Evolutionary conservation across 176 grass and related monocot genomes (phyloP), one percentile per base, ranked within the genome.

Genomic region (Oryza rufipogon): DNA sequence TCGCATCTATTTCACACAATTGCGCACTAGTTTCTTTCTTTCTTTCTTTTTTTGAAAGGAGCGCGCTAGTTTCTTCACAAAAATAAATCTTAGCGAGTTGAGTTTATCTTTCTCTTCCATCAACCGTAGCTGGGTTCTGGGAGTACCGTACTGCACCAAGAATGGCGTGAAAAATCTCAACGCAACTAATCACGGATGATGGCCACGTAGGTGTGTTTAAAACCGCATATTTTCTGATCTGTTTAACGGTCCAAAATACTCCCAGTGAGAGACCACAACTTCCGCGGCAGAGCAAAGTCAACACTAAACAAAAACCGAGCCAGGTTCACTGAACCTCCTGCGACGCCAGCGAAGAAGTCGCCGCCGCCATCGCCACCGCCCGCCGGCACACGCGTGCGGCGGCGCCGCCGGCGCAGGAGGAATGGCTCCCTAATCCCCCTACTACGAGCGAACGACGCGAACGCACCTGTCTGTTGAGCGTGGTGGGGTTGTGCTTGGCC

Each of bases 401-500:
- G 48, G 52, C 28, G 28, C 28, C 28, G 28, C 28, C 28, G 28
- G 28, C 28, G 28, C 52, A 11, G 17, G 4, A 56, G 16, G 52
- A 17, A 19, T 56, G 16, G 25, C 9, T 66, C 64, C 28, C 33
- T 34, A 34, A 34, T 34, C 33, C 33, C 2, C 33, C 25, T 66
- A 28, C 11, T 14, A 25, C 70, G 20, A 2, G 2, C 52, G 17
- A 56, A n/a, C 36, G 36, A 38, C 36, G 36, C 32, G 32, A 0
- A 5, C 14, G 39, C 58, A 95, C 93, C 91, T 98, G 96, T 60
- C 80, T 90, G 80, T 98, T 90, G 73, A 90, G 72, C 19, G 89
- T 92, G 65, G 96, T 98, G 80, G 96, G 93, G 67, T 98, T 87
- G 89, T 95, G 91, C 77, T 90, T 94, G 56, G 79, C 89, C 96